Percentiles rank a stretch among this genome's conserved stretches.
Evolutionary conservation across 202 grass and related monocot species (phyloP).

Genomic region (Musa balbisiana): DNA sequence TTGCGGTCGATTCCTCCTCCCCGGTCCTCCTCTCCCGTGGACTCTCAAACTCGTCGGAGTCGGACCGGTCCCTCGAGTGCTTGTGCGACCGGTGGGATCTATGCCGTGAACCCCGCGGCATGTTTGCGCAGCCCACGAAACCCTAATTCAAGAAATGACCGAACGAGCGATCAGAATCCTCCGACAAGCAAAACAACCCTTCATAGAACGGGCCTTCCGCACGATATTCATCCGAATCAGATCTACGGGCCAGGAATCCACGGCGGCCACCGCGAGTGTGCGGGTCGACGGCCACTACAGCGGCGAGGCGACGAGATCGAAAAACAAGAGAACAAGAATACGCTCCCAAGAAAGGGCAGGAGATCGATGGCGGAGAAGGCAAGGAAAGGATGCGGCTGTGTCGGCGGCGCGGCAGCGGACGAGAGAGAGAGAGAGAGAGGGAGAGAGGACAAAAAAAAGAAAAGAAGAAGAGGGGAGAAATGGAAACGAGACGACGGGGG

Average conservation of each 20-base stretch:
- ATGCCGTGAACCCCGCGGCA: constrained; percentile 86
- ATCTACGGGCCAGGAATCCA: not conserved
- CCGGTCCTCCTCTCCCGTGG: constrained; percentile 38
- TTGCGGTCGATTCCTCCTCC: constrained; percentile 20
- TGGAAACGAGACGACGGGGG: no score
- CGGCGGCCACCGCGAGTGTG: not conserved
- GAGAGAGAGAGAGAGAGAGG: not conserved
- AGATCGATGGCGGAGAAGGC: not conserved
- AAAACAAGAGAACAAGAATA: not conserved
- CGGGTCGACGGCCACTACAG: not conserved
- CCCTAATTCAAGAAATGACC: constrained; percentile 32
- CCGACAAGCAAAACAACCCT: not conserved
- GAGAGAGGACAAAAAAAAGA: not conserved
- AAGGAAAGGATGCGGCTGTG: not conserved
- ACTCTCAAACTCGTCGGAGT: constrained; percentile 58
- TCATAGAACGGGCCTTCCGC: not conserved
- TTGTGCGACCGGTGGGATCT: constrained; percentile 82
- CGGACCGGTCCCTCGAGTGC: constrained; percentile 69
- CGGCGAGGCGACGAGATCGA: not conserved
- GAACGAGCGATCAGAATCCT: not conserved
- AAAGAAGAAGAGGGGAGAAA: not conserved
- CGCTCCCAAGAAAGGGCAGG: not conserved
- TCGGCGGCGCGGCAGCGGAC: not conserved
- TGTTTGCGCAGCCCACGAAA: constrained; percentile 31
- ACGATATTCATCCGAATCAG: not conserved